Conservation (phyloP, 306 rosid genomes). For the Trichosanthes truncata region DNA sequence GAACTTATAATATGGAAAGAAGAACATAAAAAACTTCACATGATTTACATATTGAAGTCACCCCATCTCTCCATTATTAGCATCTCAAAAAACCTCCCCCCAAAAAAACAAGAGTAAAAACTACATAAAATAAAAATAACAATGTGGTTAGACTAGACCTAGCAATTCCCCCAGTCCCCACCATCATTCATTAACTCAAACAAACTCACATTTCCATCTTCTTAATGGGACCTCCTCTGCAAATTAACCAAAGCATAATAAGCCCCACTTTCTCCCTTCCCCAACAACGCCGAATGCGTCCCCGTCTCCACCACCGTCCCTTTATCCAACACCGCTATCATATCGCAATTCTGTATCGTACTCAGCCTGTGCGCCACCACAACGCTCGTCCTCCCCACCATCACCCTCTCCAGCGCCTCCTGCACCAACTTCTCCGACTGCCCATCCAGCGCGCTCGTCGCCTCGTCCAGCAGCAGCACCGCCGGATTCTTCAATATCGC, state of each 20-base stretch:
- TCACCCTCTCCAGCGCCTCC: constrained; percentile 62
- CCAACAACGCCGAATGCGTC: constrained; percentile 51
- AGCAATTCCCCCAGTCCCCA: too few relatives aligned
- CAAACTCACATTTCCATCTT: too few relatives aligned
- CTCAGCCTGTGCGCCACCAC: constrained; percentile 92
- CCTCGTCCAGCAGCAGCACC: constrained; percentile 67
- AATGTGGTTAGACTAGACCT: neutral
- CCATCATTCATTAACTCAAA: too few relatives aligned
- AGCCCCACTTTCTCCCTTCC: constrained; percentile 48
- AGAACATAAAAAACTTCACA: too few relatives aligned
- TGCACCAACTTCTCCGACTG: constrained; percentile 77
- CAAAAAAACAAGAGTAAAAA: too few relatives aligned
- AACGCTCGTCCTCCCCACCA: constrained; percentile 90
- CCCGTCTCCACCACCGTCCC: constrained; percentile 74
- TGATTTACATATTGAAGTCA: neutral
- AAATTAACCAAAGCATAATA: constrained; percentile 53
- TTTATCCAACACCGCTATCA: constrained; percentile 65
- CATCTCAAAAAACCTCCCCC: too few relatives aligned
- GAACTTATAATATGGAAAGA: too few relatives aligned
- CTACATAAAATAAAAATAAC: neutral
- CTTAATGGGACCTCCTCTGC: constrained; percentile 22
- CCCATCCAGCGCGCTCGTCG: constrained; percentile 79
- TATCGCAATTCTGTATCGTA: constrained; percentile 62
- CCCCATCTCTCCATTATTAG: neutral
- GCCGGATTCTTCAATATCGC: constrained; percentile 67